Evolutionary conservation across 495 filamentous ascomycete species (phyloP).

Genomic region (Coniosporium apollinis): DNA sequence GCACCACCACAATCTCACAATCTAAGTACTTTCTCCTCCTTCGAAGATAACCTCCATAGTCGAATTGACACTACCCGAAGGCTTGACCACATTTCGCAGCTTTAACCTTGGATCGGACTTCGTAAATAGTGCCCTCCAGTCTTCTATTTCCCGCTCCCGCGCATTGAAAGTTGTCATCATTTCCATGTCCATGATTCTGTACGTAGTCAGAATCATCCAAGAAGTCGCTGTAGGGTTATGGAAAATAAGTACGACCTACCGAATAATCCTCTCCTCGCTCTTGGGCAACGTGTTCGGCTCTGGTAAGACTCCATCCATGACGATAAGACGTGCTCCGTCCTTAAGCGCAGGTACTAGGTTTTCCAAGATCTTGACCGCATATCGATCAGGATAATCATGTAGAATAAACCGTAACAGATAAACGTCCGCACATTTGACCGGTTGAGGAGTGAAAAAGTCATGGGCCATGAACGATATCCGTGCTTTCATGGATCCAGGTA

Average conservation of each 20-base stretch:
- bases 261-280: no score
- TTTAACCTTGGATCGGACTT: no score
- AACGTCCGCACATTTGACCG: conserved; percentile 30
- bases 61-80: no score
- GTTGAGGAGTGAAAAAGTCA: conserved; percentile 33
- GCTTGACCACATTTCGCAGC: no score
- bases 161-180: conserved; percentile 6
- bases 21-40: no score
- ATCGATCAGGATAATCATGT: conserved; percentile 34
- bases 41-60: no score
- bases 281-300: conserved; percentile 1
- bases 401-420: conserved; percentile 38
- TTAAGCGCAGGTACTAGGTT: conserved; percentile 28
- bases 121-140: conserved; percentile 22
- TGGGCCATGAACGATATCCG: conserved; percentile 30
- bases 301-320: conserved; percentile 27
- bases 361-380: conserved; percentile 27
- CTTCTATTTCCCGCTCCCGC: conserved; percentile 13
- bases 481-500: conserved; percentile 8
- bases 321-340: conserved; percentile 22
- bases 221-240: no score
- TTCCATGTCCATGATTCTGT: conserved; percentile 2
- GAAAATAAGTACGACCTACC: no score
- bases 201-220: no score
- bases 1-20: no score